These are phyloP conservation scores for Trapa incisa DNA, from an alignment of 345 rosid species.

Conservation along the genomic window DNA sequence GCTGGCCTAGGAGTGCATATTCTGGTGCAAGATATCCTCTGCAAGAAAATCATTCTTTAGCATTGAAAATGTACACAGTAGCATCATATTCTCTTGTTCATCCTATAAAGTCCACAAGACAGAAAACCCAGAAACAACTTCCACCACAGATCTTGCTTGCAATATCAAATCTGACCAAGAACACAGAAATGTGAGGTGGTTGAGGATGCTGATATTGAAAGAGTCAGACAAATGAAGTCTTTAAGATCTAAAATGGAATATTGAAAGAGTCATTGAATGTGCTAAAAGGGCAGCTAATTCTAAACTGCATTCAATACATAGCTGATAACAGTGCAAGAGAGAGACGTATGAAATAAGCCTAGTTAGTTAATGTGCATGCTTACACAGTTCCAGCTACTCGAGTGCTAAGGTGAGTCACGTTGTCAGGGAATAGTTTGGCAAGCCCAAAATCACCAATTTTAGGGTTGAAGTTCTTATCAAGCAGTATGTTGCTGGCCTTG, in stretches of 20 bases:
- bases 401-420: slow-evolving; percentile 62
- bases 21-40: slow-evolving; percentile 98
- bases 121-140: too few relatives aligned
- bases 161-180: too few relatives aligned
- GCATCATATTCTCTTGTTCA: too few relatives aligned
- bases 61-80: neutral
- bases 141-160: too few relatives aligned
- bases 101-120: too few relatives aligned
- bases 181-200: too few relatives aligned
- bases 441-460: slow-evolving; percentile 73
- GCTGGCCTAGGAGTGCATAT: slow-evolving; percentile 73
- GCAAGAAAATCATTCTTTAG: slow-evolving; percentile 9
- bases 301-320: neutral
- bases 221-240: too few relatives aligned
- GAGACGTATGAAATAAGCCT: neutral
- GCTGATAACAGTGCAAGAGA: too few relatives aligned
- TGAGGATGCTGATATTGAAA: too few relatives aligned
- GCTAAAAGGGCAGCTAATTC: neutral
- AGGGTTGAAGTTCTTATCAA: slow-evolving; percentile 41
- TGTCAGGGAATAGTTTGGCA: slow-evolving; percentile 66
- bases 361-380: slow-evolving; percentile 14
- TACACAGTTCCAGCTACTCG: slow-evolving; percentile 77
- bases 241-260: too few relatives aligned
- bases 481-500: slow-evolving; percentile 71
- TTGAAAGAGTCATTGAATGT: too few relatives aligned